phyloP scores from a whole-genome alignment of 768 basidiomycete genomes.

The Ephemerocybe angulata region DNA sequence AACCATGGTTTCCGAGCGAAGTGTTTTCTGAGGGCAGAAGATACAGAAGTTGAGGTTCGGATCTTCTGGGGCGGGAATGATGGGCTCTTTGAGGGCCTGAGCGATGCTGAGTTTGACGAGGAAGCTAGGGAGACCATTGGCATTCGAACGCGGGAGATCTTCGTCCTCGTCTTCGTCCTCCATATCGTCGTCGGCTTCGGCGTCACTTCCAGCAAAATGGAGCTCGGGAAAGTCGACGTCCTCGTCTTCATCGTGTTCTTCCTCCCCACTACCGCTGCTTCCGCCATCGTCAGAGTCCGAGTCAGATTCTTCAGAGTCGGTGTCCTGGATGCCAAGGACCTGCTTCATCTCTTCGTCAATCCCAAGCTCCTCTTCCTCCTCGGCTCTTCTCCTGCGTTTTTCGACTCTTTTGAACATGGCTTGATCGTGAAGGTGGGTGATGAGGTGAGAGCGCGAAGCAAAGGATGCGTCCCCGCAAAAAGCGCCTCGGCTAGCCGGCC shows the following conservation, averaged over 20 bases:
- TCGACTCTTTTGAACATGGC: slow-evolving; percentile 79
- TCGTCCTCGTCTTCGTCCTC: slow-evolving; percentile 14
- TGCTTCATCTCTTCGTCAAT: slow-evolving; percentile 63
- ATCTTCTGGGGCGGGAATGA: slow-evolving; percentile 56
- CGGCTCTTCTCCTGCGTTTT: slow-evolving; percentile 56
- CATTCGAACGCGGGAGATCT: too few species aligned
- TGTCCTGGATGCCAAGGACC: slow-evolving; percentile 64
- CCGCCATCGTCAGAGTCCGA: slow-evolving; percentile 34
- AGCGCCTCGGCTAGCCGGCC: slow-evolving; percentile 14
- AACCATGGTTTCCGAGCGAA: slow-evolving; percentile 58
- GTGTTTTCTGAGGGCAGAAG: slow-evolving; percentile 68
- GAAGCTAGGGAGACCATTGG: slow-evolving; percentile 20
- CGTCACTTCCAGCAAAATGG: neutral
- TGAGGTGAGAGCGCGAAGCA: neutral
- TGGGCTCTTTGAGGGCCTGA: slow-evolving; percentile 59
- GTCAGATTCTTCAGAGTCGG: slow-evolving; percentile 69
- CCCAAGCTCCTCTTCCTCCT: slow-evolving; percentile 63
- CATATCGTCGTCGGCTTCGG: slow-evolving; percentile 15
- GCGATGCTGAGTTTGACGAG: slow-evolving; percentile 43
- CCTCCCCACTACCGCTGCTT: slow-evolving; percentile 3
- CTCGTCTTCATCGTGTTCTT: slow-evolving; percentile 19
- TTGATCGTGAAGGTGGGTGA: neutral
- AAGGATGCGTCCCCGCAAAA: too few species aligned
- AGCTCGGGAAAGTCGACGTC: slow-evolving; percentile 13
- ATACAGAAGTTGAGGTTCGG: slow-evolving; percentile 58